Conservation (phyloP, 2,329 filamentous ascomycete genomes). For the Keithomyces neogunnii region DNA sequence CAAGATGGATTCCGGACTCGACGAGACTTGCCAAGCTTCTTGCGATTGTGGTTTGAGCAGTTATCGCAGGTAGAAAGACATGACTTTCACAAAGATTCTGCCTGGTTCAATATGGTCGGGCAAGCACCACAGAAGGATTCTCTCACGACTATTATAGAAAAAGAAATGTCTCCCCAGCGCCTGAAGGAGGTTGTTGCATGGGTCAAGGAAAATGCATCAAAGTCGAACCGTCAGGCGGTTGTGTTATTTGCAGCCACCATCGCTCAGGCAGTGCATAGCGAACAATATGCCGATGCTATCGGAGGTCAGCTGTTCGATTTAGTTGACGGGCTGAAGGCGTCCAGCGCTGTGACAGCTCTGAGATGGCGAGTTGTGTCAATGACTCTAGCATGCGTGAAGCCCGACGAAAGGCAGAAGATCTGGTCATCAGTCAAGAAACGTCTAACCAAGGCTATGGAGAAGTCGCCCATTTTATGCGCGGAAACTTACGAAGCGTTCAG, state of each 20-base stretch:
- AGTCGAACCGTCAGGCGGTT: slow-evolving; percentile 21
- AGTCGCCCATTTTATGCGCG: slow-evolving; percentile 21
- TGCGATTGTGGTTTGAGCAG: slow-evolving; percentile 38
- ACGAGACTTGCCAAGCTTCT: slow-evolving; percentile 35
- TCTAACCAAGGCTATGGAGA: slow-evolving; percentile 23
- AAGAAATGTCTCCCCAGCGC: slow-evolving; percentile 36
- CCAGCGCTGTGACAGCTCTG: slow-evolving; percentile 22
- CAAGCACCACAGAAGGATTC: slow-evolving; percentile 10
- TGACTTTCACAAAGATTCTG: slow-evolving; percentile 17
- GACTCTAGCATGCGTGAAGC: slow-evolving; percentile 25
- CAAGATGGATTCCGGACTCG: slow-evolving; percentile 34
- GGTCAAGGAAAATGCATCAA: slow-evolving; percentile 27
- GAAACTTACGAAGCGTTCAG: slow-evolving; percentile 33
- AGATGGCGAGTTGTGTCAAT: slow-evolving; percentile 32
- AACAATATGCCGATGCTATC: slow-evolving; percentile 33
- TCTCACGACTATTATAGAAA: slow-evolving; percentile 26
- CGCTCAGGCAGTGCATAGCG: slow-evolving; percentile 30
- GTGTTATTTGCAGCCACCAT: slow-evolving; percentile 36
- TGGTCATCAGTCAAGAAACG: slow-evolving; percentile 25
- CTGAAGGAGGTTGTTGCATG: slow-evolving; percentile 34
- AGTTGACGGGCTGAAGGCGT: slow-evolving; percentile 20
- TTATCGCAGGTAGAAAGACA: slow-evolving; percentile 26
- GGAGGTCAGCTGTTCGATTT: slow-evolving; percentile 30
- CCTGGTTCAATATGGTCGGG: slow-evolving; percentile 24
- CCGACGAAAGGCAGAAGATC: slow-evolving; percentile 19